These are phyloP conservation scores for Chamaenerion angustifolium DNA, from an alignment of 345 rosid genomes.

Conservation along the genomic window DNA sequence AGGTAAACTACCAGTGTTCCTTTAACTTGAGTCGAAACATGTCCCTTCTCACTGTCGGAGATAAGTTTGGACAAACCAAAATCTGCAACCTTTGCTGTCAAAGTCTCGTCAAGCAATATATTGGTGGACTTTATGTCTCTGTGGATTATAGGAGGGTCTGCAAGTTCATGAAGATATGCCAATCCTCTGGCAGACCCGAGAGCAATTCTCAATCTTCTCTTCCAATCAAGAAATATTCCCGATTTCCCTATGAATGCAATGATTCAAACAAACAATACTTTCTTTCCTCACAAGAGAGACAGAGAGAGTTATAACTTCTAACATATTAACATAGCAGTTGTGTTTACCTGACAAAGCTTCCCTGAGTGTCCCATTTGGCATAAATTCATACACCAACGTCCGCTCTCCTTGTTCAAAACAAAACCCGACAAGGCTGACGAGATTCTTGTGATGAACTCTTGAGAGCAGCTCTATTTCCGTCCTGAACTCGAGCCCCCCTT, in stretches of 20 bases:
- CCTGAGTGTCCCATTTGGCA: constrained; percentile 77
- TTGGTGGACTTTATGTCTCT: constrained; percentile 20
- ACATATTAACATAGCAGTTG: too few species aligned
- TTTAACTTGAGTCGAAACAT: constrained; percentile 16
- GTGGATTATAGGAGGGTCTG: constrained; percentile 23
- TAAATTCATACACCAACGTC: constrained; percentile 77
- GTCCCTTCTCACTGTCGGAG: constrained; percentile 10
- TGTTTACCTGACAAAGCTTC: constrained; percentile 68
- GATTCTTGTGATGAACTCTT: constrained; percentile 91
- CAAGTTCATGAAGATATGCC: constrained; percentile 22
- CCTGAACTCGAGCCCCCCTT: constrained; percentile 86
- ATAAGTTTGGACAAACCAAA: constrained; percentile 19
- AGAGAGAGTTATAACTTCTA: too few species aligned
- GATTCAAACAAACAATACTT: too few species aligned
- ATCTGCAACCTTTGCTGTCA: constrained; percentile 21
- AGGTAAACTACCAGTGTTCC: constrained; percentile 15
- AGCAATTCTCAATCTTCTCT: constrained; percentile 12
- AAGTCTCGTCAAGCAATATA: constrained; percentile 15
- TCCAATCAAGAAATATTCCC: constrained; percentile 16
- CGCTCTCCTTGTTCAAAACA: constrained; percentile 91
- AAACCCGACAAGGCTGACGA: constrained; percentile 80
- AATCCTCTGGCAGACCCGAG: constrained; percentile 20
- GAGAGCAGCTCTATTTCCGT: constrained; percentile 95
- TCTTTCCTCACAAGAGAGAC: too few species aligned
- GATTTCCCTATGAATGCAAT: constrained; percentile 11